Evolutionary conservation across 2,329 filamentous ascomycete genomes (phyloP), one percentile per base, ranked within the genome.

Genomic region (Pestalotiopsis fici): DNA sequence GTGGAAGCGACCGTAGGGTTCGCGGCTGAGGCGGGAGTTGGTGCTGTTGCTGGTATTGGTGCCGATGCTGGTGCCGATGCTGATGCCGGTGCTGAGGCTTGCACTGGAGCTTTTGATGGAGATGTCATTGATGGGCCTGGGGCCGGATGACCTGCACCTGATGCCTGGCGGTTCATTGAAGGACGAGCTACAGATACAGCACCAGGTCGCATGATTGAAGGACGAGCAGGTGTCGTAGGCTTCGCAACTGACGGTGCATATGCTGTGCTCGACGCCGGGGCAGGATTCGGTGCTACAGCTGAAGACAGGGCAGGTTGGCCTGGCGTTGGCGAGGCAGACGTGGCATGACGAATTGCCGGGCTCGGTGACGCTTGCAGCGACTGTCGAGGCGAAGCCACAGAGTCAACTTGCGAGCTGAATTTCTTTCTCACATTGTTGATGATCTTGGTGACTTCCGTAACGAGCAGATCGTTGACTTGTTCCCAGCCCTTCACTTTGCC

Each of bases 391-490:
- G 70, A 43, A 4, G 39, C 37, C 21, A 67, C 57, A 50, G 65
- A 66, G 13, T 71, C 72, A 12, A 64, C 18, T 66, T 69, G 69
- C 11, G 71, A 67, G n/a, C 63, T 71, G 65, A 74, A 68, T 7
- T 72, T 73, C 59, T 69, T 74, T 23, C 75, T 75, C 43, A 71
- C 75, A 64, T 77, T 75, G 4, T 68, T 68, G 56, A 78, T 77
- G 37, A 77, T 76, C 67, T 75, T 71, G 13, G 70, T 72, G 15
- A 78, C 73, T 63, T 75, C 74, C 59, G 77, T 73, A 11, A 75
- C 72, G 68, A 78, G 77, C 28, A 78, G 56, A 21, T 72, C 69
- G 55, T 78, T 73, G 57, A 74, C 76, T 65, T 76, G 71, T 55
- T 76, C 75, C 76, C 76, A 78, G 13, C 74, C 74, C 62, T 70